Base-by-base conservation (phyloP, 768 basidiomycete genomes). In the Auricularia auricula-judae region DNA sequence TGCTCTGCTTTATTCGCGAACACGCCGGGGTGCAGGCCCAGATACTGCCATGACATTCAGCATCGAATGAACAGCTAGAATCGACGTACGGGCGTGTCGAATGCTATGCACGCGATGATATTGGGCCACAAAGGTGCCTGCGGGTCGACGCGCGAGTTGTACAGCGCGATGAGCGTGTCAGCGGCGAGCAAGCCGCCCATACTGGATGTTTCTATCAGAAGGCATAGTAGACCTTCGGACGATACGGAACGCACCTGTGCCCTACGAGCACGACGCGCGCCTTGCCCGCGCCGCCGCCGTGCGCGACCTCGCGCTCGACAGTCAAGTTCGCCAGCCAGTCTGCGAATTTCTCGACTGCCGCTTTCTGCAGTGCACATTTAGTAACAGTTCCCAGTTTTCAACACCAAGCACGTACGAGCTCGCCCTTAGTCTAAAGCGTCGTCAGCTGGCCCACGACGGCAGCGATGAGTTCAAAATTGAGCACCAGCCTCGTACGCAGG, bases 111-210 rank as follows among this genome's bases (percentile, higher is more conserved):
- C 0, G 87, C 93, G 29, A 95, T 82, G 64, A 97, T 88, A 62
- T 83, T 86, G 1, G 94, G 95, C 94, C 94, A 98, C 3, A 96
- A 74, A 0, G 89, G 86, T 2, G 85, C 84, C 11, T 74, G 71
- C 61, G 76, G 76, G 67, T 91, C 86, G 4, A 88, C 85, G 23
- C 88, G 80, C 36, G 86, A 79, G 16, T 82, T 79, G 42, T 84
- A 76, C 65, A 97, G 89, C 70, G 86, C 88, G 34, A 87, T 74
- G 36, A 93, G 75, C 3, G 89, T 84, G 70, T 98, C 95, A 2
- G 94, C 91, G 34, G 88, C 88, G 2, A 98, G 80, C 23, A 97
- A 76, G 2, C 94, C 94, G 23, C 94, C 94, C 94, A 97, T 97
- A 71, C 94, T 95, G 69, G 16, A 54, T 53, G 61, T 36, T 33